These are phyloP conservation scores for Rubia tinctorum DNA, from an alignment of 305 asterid genomes.

Conservation along the genomic window DNA sequence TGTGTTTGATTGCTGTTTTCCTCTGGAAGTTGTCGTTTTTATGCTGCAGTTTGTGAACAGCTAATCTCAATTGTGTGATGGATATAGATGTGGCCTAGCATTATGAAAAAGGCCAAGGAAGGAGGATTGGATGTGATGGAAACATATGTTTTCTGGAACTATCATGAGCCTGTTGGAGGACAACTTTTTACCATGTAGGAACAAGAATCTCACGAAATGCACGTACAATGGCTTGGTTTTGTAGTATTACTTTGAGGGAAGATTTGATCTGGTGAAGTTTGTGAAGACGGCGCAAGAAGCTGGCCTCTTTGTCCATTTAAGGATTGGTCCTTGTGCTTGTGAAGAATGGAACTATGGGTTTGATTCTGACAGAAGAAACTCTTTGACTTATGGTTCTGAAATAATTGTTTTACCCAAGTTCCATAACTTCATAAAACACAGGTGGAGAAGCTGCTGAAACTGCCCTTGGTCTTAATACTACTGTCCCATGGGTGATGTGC, in stretches of 20 bases:
- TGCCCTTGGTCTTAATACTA: constrained; percentile 59
- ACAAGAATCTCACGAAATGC: neutral
- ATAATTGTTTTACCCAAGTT: no score
- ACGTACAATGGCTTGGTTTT: neutral
- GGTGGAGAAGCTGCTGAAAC: constrained; percentile 77
- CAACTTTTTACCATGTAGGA: no score
- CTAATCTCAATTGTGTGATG: neutral
- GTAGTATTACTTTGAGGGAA: constrained; percentile 67
- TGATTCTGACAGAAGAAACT: constrained; percentile 14
- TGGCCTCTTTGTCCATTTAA: constrained; percentile 66
- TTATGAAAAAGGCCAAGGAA: constrained; percentile 68
- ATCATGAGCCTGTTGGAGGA: constrained; percentile 75
- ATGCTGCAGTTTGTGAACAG: neutral
- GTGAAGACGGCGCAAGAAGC: constrained; percentile 77
- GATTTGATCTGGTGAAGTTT: constrained; percentile 69
- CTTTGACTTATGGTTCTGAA: no score
- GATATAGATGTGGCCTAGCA: constrained; percentile 68
- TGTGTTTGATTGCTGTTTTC: neutral
- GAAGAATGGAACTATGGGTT: constrained; percentile 98
- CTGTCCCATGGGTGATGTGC: constrained; percentile 95
- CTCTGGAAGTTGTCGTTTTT: neutral
- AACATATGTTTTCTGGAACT: constrained; percentile 86
- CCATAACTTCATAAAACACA: no score
- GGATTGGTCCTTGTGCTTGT: constrained; percentile 87
- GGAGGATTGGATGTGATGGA: constrained; percentile 88